Conservation (phyloP, 176 grass and related monocot species). For the Calamus simplicifolius region DNA sequence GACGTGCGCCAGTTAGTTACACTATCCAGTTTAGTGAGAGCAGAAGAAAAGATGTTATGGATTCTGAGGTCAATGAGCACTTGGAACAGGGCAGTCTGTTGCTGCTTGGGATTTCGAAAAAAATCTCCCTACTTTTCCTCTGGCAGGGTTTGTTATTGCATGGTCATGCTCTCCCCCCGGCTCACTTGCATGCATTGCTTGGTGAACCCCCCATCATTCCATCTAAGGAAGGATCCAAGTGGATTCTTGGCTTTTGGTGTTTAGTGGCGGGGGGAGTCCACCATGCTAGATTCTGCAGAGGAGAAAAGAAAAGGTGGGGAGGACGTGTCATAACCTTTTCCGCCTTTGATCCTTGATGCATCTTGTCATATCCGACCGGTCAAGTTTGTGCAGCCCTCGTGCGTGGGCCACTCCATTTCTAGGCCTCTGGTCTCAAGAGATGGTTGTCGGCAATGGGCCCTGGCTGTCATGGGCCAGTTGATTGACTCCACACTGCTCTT, state of each 20-base stretch:
- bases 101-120: slow-evolving; percentile 26
- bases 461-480: background rate
- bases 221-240: slow-evolving; percentile 17
- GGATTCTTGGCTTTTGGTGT: slow-evolving; percentile 13
- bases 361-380: slow-evolving; percentile 24
- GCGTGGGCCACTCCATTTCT: background rate
- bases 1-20: too few species aligned
- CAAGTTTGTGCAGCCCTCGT: slow-evolving; percentile 7
- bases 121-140: slow-evolving; percentile 9
- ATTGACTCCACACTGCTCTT: background rate
- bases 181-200: slow-evolving; percentile 26
- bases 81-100: background rate
- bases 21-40: background rate
- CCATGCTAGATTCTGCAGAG: slow-evolving; percentile 18
- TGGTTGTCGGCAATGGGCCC: background rate
- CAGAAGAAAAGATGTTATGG: background rate
- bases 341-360: slow-evolving; percentile 25
- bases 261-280: slow-evolving; percentile 21
- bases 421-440: background rate
- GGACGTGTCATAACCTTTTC: background rate
- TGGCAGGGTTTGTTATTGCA: slow-evolving; percentile 7
- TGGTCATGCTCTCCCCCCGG: slow-evolving; percentile 8
- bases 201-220: slow-evolving; percentile 26
- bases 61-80: slow-evolving; percentile 1
- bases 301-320: slow-evolving; percentile 12